Percentiles rank a stretch among this genome's conserved stretches.
phyloP scores from a whole-genome alignment of 345 rosid genomes.

The Euphorbia lathyris region DNA sequence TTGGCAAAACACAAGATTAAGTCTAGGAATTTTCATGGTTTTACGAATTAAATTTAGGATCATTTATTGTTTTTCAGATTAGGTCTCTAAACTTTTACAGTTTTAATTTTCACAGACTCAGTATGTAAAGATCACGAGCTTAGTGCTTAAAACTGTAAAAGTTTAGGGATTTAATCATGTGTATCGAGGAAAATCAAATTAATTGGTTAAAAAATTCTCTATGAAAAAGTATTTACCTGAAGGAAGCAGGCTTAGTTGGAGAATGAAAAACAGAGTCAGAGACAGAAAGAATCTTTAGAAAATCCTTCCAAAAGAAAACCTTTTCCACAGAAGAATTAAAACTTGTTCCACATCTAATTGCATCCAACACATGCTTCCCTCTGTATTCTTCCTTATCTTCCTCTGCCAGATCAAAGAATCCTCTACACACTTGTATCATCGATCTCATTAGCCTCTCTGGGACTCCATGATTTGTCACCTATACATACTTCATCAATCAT shows the following conservation, averaged over 20 bases:
- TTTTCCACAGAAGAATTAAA: slow-evolving; percentile 44
- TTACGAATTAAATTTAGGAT: too few relatives aligned
- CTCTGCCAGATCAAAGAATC: slow-evolving; percentile 44
- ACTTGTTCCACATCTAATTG: slow-evolving; percentile 55
- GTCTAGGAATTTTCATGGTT: too few relatives aligned
- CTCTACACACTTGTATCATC: slow-evolving; percentile 27
- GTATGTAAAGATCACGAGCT: too few relatives aligned
- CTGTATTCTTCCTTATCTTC: slow-evolving; percentile 44
- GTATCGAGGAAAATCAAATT: too few relatives aligned
- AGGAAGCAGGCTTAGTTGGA: slow-evolving; percentile 37
- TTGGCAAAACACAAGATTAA: too few relatives aligned
- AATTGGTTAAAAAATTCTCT: not conserved
- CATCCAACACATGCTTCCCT: slow-evolving; percentile 49
- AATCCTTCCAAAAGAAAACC: slow-evolving; percentile 50
- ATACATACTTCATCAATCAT: not conserved
- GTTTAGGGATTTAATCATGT: too few relatives aligned
- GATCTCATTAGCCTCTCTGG: slow-evolving; percentile 34
- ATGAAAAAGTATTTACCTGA: slow-evolving; percentile 43
- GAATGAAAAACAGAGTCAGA: slow-evolving; percentile 47
- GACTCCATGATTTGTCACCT: slow-evolving; percentile 48
- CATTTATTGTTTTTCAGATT: too few relatives aligned
- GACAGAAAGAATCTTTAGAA: slow-evolving; percentile 40
- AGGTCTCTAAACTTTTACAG: too few relatives aligned
- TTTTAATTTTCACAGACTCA: too few relatives aligned
- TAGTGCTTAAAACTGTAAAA: too few relatives aligned